These are phyloP conservation scores for Silene uniflora DNA, from an alignment of 148 eudicot genomes.

Conservation along the genomic window DNA sequence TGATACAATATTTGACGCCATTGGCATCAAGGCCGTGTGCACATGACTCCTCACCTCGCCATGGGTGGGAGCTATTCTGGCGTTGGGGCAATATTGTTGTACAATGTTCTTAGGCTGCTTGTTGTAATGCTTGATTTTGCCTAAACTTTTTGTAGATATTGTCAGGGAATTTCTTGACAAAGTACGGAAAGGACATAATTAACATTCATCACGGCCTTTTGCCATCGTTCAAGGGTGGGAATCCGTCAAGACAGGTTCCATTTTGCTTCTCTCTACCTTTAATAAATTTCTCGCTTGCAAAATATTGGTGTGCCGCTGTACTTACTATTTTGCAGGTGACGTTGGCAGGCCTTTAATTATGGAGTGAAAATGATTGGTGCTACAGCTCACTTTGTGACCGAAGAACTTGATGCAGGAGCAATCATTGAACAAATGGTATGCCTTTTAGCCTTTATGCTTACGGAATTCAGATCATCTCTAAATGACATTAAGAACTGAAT, in stretches of 20 bases:
- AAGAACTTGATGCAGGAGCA: conserved; percentile 90
- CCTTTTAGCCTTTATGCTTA: background rate
- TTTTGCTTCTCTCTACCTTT: conserved; percentile 5
- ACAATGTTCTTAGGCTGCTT: too few species aligned
- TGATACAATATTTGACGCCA: too few species aligned
- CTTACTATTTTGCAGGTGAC: conserved; percentile 4
- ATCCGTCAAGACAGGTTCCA: conserved; percentile 80
- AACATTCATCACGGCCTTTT: conserved; percentile 96
- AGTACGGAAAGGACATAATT: conserved; percentile 77
- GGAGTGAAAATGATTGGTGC: conserved; percentile 98
- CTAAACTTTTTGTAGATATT: conserved; percentile 44
- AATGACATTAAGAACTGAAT: background rate
- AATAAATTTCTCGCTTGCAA: conserved; percentile 3
- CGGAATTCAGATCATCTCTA: too few species aligned
- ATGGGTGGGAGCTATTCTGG: too few species aligned
- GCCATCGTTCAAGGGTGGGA: conserved; percentile 93
- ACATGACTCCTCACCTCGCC: too few species aligned
- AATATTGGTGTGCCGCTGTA: background rate
- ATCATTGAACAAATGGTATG: conserved; percentile 97
- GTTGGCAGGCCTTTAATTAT: conserved; percentile 73
- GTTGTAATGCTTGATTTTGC: background rate
- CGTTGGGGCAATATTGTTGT: too few species aligned
- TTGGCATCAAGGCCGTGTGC: too few species aligned
- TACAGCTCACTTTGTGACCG: conserved; percentile 90
- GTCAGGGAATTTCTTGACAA: conserved; percentile 63